phyloP scores from a whole-genome alignment of 805 yeast species.

The Teunomyces gatunensis region DNA sequence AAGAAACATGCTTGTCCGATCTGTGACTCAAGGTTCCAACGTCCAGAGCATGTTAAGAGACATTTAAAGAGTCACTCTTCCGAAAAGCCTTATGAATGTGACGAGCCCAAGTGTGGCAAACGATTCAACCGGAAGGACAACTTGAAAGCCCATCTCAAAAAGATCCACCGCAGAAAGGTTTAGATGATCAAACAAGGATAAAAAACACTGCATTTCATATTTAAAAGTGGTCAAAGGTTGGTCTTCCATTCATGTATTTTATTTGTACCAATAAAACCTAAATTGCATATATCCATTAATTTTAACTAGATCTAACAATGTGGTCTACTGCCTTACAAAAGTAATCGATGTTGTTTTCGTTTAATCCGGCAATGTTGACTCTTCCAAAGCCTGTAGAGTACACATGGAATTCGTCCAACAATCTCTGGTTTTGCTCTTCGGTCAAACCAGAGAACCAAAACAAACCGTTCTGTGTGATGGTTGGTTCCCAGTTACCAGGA shows the following conservation, averaged over 20 bases:
- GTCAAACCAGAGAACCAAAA: slow-evolving; percentile 46
- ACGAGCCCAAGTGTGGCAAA: slow-evolving; percentile 50
- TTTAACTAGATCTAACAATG: slow-evolving; percentile 25
- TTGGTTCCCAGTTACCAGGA: slow-evolving; percentile 44
- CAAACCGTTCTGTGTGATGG: slow-evolving; percentile 38
- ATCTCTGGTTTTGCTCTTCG: slow-evolving; percentile 27
- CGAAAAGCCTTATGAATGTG: slow-evolving; percentile 57
- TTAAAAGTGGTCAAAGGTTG: background rate
- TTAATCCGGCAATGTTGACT: slow-evolving; percentile 46
- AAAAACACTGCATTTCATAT: background rate
- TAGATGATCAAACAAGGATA: background rate
- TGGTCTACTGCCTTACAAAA: slow-evolving; percentile 37
- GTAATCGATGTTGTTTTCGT: slow-evolving; percentile 34
- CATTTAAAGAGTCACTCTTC: slow-evolving; percentile 58
- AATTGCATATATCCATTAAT: background rate
- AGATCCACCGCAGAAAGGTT: slow-evolving; percentile 45
- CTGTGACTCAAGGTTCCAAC: slow-evolving; percentile 59
- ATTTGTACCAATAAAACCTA: background rate
- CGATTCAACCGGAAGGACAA: slow-evolving; percentile 60
- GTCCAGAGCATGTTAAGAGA: slow-evolving; percentile 72
- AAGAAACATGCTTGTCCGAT: slow-evolving; percentile 64
- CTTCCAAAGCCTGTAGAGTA: slow-evolving; percentile 40
- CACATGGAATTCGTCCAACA: slow-evolving; percentile 35
- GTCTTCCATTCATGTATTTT: slow-evolving; percentile 1
- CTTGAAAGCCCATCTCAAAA: slow-evolving; percentile 59